Conservation (phyloP, 2,329 filamentous ascomycete species). For the Colletotrichum lini region DNA sequence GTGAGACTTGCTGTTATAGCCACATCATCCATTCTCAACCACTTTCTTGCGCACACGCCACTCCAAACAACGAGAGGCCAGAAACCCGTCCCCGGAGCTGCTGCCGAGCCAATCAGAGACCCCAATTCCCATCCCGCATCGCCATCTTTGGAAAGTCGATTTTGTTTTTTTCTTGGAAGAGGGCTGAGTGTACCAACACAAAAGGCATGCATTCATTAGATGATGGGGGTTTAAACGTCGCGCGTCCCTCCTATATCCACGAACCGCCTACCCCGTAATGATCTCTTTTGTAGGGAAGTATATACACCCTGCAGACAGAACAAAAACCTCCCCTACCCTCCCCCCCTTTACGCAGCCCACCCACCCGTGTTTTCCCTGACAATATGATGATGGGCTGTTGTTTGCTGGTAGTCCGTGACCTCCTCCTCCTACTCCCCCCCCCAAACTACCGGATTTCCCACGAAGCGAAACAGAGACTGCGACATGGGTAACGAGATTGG, state of each 20-base stretch:
- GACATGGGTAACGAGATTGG: conserved; percentile 23
- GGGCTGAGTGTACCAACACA: too few relatives aligned
- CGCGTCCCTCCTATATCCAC: not conserved
- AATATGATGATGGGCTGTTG: not conserved
- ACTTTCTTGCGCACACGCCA: too few relatives aligned
- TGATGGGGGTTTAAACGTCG: too few relatives aligned
- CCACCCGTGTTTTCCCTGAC: not conserved
- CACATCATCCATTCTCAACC: too few relatives aligned
- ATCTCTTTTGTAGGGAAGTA: too few relatives aligned
- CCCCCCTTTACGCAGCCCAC: not conserved
- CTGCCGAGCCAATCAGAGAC: not conserved
- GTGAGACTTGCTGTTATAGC: too few relatives aligned
- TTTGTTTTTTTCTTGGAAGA: too few relatives aligned
- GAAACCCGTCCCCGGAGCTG: not conserved
- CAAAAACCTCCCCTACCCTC: too few relatives aligned
- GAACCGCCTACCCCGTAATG: not conserved
- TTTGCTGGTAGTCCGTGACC: conserved; percentile 5
- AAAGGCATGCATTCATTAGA: too few relatives aligned
- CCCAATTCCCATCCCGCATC: not conserved
- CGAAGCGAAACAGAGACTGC: conserved; percentile 17
- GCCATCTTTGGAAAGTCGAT: not conserved
- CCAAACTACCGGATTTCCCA: not conserved
- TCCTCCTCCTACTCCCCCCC: not conserved
- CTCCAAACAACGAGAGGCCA: not conserved
- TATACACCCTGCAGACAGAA: not conserved